Conservation (phyloP, 2,329 filamentous ascomycete species). For the Thermomyces lanuginosus region DNA sequence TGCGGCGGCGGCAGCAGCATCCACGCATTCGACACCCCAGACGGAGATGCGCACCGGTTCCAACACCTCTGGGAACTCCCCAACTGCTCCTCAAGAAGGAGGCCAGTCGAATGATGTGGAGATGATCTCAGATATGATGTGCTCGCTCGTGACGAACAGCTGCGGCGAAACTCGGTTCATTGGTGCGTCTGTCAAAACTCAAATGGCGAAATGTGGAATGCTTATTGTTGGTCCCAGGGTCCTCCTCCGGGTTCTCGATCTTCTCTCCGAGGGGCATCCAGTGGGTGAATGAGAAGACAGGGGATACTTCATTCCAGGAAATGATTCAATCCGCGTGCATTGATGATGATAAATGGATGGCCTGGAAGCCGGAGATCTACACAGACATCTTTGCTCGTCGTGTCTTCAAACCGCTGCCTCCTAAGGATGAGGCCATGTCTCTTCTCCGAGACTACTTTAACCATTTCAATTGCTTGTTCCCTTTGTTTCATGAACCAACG, state of each 20-base stretch:
- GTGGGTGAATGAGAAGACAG: constrained; percentile 96
- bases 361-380: constrained; percentile 97
- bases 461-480: constrained; percentile 98
- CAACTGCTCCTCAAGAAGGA: too few relatives aligned
- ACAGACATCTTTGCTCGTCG: constrained; percentile 75
- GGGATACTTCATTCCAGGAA: constrained; percentile 82
- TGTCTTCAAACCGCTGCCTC: constrained; percentile 66
- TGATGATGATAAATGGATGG: constrained; percentile 88
- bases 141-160: constrained; percentile 87
- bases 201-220: too few relatives aligned
- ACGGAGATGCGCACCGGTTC: constrained; percentile 35
- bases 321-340: constrained; percentile 89
- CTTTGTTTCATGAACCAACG: constrained; percentile 89
- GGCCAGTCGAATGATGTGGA: constrained; percentile 58
- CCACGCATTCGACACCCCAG: constrained; percentile 31
- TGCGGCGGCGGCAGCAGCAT: constrained; percentile 18
- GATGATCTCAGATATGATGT: constrained; percentile 94
- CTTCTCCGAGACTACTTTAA: constrained; percentile 89
- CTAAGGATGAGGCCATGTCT: constrained; percentile 74
- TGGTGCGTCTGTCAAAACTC: constrained; percentile 51
- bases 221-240: constrained; percentile 39
- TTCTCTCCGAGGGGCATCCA: constrained; percentile 96
- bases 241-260: constrained; percentile 94
- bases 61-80: constrained; percentile 37
- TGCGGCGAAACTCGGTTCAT: constrained; percentile 92